Percentiles rank a stretch among this genome's conserved stretches.
phyloP scores from a whole-genome alignment of 2,329 filamentous ascomycete species.

The Clarireedia homoeocarpa region DNA sequence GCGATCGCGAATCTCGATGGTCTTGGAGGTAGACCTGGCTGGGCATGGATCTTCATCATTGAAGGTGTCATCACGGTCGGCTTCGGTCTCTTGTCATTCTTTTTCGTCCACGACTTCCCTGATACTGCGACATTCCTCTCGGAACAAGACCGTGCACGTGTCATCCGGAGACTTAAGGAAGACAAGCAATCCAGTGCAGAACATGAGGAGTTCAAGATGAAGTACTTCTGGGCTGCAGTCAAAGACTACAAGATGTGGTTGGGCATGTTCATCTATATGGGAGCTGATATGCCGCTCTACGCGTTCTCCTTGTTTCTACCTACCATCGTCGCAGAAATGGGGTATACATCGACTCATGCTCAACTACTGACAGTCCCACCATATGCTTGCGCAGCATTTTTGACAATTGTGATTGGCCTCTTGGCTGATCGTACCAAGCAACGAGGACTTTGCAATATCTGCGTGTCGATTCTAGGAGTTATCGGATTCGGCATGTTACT shows the following conservation, averaged over 20 bases:
- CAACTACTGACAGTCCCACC: slow-evolving; percentile 71
- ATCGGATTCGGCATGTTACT: slow-evolving; percentile 75
- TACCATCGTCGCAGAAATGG: slow-evolving; percentile 59
- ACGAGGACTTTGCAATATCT: slow-evolving; percentile 75
- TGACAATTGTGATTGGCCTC: slow-evolving; percentile 65
- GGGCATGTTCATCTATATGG: slow-evolving; percentile 72
- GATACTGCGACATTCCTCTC: slow-evolving; percentile 67
- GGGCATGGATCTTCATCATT: slow-evolving; percentile 61
- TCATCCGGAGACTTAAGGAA: slow-evolving; percentile 57
- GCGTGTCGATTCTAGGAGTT: slow-evolving; percentile 63
- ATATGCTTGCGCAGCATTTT: slow-evolving; percentile 60
- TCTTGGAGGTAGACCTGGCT: slow-evolving; percentile 46
- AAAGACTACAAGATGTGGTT: slow-evolving; percentile 81
- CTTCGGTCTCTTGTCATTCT: slow-evolving; percentile 61
- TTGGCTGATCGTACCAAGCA: slow-evolving; percentile 66
- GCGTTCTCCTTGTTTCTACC: slow-evolving; percentile 73
- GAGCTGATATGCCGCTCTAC: slow-evolving; percentile 63
- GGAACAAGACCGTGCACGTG: slow-evolving; percentile 59
- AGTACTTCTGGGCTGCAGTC: slow-evolving; percentile 65
- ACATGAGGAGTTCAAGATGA: slow-evolving; percentile 66
- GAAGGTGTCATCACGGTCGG: slow-evolving; percentile 65
- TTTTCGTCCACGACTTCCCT: slow-evolving; percentile 77
- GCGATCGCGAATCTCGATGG: slow-evolving; percentile 65
- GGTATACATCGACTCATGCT: slow-evolving; percentile 49
- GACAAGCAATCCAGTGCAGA: slow-evolving; percentile 70